Evolutionary conservation across 768 basidiomycete genomes (phyloP).

Genomic region (Leccinum rimulosum): DNA sequence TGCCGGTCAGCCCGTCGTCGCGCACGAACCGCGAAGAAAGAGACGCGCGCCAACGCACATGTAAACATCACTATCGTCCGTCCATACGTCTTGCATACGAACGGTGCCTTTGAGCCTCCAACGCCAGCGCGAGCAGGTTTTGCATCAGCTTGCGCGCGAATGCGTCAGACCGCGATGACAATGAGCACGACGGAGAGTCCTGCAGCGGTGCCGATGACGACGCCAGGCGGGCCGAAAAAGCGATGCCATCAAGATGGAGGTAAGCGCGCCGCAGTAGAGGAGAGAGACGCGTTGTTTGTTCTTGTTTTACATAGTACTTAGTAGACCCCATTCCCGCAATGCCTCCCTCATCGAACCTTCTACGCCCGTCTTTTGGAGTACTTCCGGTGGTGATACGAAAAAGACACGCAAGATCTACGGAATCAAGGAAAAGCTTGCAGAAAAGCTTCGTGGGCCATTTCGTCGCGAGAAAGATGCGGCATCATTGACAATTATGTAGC

Average conservation of each 20-base stretch:
- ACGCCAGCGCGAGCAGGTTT: slow-evolving; percentile 65
- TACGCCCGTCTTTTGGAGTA: not conserved
- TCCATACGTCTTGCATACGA: slow-evolving; percentile 51
- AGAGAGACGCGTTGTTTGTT: too few relatives aligned
- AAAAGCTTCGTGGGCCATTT: not conserved
- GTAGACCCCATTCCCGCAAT: too few relatives aligned
- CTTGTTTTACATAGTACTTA: too few relatives aligned
- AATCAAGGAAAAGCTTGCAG: not conserved
- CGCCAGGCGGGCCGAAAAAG: slow-evolving; percentile 56
- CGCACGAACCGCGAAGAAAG: too few relatives aligned
- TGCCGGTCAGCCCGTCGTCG: too few relatives aligned
- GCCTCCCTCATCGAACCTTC: not conserved
- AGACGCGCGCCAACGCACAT: slow-evolving; percentile 36
- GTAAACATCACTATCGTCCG: slow-evolving; percentile 53
- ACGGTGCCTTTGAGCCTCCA: slow-evolving; percentile 60
- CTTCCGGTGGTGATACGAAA: not conserved
- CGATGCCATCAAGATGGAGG: slow-evolving; percentile 42
- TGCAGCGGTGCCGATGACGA: slow-evolving; percentile 21
- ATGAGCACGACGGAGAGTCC: slow-evolving; percentile 12
- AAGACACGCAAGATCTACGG: not conserved
- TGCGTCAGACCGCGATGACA: slow-evolving; percentile 24
- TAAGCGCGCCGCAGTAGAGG: slow-evolving; percentile 64
- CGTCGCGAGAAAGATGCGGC: not conserved
- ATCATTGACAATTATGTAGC: not conserved
- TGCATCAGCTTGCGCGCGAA: slow-evolving; percentile 47